Percentiles rank a stretch among this genome's conserved stretches.
phyloP scores from a whole-genome alignment of 2,329 filamentous ascomycete genomes.

The Aspergillus hortae region DNA sequence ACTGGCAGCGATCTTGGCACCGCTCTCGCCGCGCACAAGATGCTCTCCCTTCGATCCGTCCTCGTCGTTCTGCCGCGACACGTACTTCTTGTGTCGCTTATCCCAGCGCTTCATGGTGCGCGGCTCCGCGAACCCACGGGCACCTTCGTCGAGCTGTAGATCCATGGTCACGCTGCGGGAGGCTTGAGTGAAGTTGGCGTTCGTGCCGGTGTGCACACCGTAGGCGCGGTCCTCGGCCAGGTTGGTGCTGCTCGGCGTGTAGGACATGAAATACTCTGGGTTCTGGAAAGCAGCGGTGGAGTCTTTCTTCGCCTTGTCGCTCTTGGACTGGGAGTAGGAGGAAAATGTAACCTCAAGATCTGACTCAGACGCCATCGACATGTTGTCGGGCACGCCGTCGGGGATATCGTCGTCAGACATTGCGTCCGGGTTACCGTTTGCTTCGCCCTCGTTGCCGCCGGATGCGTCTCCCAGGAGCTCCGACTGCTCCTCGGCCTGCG shows the following conservation, averaged over 20 bases:
- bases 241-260: slow-evolving; percentile 77
- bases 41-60: slow-evolving; percentile 76
- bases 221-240: slow-evolving; percentile 88
- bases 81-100: slow-evolving; percentile 94
- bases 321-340: slow-evolving; percentile 50
- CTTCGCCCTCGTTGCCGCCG: slow-evolving; percentile 23
- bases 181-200: slow-evolving; percentile 76
- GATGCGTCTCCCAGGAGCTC: slow-evolving; percentile 18
- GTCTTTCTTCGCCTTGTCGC: slow-evolving; percentile 52
- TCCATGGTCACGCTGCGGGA: slow-evolving; percentile 91
- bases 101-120: slow-evolving; percentile 87
- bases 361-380: slow-evolving; percentile 58
- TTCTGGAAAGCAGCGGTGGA: slow-evolving; percentile 66
- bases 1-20: slow-evolving; percentile 89
- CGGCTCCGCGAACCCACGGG: slow-evolving; percentile 72
- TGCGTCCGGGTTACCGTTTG: slow-evolving; percentile 34
- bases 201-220: slow-evolving; percentile 79
- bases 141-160: slow-evolving; percentile 80
- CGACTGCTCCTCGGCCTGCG: slow-evolving; percentile 25
- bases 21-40: slow-evolving; percentile 83
- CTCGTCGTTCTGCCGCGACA: slow-evolving; percentile 85
- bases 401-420: slow-evolving; percentile 37
- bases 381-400: slow-evolving; percentile 41
- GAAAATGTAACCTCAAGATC: slow-evolving; percentile 70
- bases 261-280: slow-evolving; percentile 92